Evolutionary conservation across 495 filamentous ascomycete genomes (phyloP), one percentile per base, ranked within the genome.

Genomic region (Sordaria brevicollis): DNA sequence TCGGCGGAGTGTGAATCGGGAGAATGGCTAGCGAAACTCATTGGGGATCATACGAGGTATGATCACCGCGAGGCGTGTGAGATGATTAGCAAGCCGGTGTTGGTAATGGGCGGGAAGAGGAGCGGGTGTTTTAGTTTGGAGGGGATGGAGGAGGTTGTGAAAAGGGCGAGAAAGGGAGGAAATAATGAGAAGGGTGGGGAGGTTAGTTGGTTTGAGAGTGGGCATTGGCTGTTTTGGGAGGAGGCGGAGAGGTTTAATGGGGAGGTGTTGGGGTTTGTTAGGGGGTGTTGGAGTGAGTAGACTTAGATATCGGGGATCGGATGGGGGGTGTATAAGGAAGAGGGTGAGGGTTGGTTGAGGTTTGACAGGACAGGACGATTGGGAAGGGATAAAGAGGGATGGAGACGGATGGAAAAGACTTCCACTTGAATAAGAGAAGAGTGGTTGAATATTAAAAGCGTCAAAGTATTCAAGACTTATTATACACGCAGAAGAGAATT

Each of bases 201-300:
- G 35, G 73, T 80, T 29, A 70, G 74, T 1, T 72, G 79, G 8
- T 82, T 81, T 41, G 74, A 79, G 11, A 77, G 77, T 21, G 83
- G 83, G 0, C 83, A 85, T 69, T 85, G 83, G 83, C 43, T 81
- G 57, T 85, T 84, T 66, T 85, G 80, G 65, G 83, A 85, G 74
- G 72, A 83, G 69, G 78, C 82, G 0, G 78, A 78, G 66, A 68
- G 72, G 65, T 85, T 85, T 43, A 80, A 81, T 54, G 68, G 35
- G 34, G 75, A 81, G 72, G 57, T 81, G n/a, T 29, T 79, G n/a
- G 73, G 71, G 21, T 83, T 82, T 73, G 73, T 75, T 0, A 62
- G 6, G 25, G 17, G 49, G 49, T 62, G 49, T 62, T 62, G 49
- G 49, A 62, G 49, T 57, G 49, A 57, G 25, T 57, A 39, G 37